These are phyloP conservation scores for Thielaviopsis ethacetica DNA, from an alignment of 2,329 filamentous ascomycete species.

Conservation along the genomic window DNA sequence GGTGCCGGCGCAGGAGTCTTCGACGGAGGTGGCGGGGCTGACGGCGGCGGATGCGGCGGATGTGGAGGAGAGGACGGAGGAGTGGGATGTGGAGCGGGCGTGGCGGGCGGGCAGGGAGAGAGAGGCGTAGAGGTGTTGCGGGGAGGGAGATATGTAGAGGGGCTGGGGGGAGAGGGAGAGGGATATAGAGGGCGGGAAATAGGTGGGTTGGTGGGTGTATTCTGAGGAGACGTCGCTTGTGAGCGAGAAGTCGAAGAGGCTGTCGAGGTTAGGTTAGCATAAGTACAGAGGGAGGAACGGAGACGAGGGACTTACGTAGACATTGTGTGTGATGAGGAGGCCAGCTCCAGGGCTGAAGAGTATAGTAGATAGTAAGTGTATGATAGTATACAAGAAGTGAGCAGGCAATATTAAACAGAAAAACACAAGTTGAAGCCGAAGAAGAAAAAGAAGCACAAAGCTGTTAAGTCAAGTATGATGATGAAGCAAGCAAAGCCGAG, in stretches of 20 bases:
- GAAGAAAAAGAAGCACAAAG: neutral
- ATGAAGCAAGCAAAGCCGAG: neutral
- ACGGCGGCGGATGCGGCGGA: constrained; percentile 40
- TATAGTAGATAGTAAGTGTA: neutral
- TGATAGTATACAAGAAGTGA: neutral
- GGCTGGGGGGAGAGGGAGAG: constrained; percentile 17
- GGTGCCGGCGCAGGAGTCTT: constrained; percentile 50
- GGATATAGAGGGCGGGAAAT: constrained; percentile 25
- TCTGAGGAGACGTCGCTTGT: neutral
- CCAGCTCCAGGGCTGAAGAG: constrained; percentile 1
- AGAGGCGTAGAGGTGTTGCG: neutral
- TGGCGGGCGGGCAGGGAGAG: constrained; percentile 24
- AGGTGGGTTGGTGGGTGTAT: constrained; percentile 30
- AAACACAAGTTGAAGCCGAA: neutral
- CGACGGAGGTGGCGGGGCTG: constrained; percentile 46
- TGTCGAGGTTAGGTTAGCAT: constrained; percentile 2
- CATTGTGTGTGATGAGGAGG: constrained; percentile 15
- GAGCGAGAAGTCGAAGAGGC: constrained; percentile 29
- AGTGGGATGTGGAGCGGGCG: constrained; percentile 46
- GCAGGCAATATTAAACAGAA: neutral
- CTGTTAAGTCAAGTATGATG: too few species aligned
- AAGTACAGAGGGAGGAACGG: neutral
- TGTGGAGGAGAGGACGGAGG: constrained; percentile 38
- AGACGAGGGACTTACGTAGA: constrained; percentile 20
- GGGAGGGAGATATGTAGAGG: constrained; percentile 17